Evolutionary conservation across 768 basidiomycete species (phyloP).

Genomic region (Leccinum rimulosum): DNA sequence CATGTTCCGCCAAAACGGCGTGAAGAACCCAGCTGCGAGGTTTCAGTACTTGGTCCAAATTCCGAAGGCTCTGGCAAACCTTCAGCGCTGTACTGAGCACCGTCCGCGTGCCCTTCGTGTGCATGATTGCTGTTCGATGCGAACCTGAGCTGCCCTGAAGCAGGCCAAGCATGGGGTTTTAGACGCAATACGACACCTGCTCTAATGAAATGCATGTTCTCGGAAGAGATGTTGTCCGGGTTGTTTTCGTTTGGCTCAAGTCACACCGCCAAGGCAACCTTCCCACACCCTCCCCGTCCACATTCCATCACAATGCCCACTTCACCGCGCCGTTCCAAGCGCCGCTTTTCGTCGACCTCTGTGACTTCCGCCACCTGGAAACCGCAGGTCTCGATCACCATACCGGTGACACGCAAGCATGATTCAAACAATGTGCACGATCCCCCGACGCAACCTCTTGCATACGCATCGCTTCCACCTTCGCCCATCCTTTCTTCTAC

Average conservation of each 20-base stretch:
- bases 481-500: conserved; percentile 62
- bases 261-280: background rate
- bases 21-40: conserved; percentile 48
- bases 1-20: conserved; percentile 66
- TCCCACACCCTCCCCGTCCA: conserved; percentile 16
- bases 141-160: conserved; percentile 39
- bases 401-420: conserved; percentile 13
- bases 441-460: conserved; percentile 36
- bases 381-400: conserved; percentile 10
- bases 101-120: conserved; percentile 38
- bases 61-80: conserved; percentile 39
- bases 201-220: conserved; percentile 35
- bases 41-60: conserved; percentile 6
- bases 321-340: conserved; percentile 33
- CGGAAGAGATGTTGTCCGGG: background rate
- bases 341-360: conserved; percentile 32
- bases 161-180: conserved; percentile 26
- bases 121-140: conserved; percentile 43
- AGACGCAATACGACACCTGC: conserved; percentile 36
- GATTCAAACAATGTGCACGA: conserved; percentile 13
- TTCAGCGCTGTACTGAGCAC: conserved; percentile 54
- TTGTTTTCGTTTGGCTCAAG: background rate
- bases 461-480: conserved; percentile 72
- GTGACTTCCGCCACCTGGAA: conserved; percentile 24
- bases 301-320: conserved; percentile 23